Evolutionary conservation across 371 early-diverging fungal species (phyloP).

Genomic region (Mortierella sp.): DNA sequence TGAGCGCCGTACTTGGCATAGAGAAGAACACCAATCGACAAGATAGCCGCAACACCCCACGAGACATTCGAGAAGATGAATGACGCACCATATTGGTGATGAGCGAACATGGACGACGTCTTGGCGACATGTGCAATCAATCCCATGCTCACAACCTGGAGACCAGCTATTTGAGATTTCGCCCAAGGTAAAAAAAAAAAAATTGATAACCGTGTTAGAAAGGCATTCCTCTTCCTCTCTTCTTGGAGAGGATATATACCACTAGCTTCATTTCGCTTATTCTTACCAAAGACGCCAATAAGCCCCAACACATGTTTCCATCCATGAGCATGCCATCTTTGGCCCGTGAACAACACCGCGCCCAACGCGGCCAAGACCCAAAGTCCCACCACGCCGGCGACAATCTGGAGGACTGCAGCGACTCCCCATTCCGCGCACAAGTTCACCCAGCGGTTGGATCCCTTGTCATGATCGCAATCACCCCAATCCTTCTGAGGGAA

Average conservation of each 20-base stretch:
- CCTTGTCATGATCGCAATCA: conserved; percentile 50
- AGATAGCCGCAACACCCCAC: conserved; percentile 24
- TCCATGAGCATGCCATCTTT: conserved; percentile 35
- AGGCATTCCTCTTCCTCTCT: too few relatives aligned
- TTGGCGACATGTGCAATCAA: conserved; percentile 43
- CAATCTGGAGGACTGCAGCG: conserved; percentile 27
- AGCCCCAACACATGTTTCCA: conserved; percentile 52
- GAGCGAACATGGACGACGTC: conserved; percentile 41
- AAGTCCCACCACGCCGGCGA: conserved; percentile 32
- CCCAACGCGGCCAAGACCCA: conserved; percentile 38
- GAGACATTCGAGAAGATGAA: conserved; percentile 45
- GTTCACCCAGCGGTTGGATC: conserved; percentile 34
- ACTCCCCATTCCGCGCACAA: conserved; percentile 48
- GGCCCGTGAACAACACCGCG: conserved; percentile 42
- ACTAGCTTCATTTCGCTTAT: not conserved
- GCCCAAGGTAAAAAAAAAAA: not conserved
- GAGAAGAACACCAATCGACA: conserved; percentile 26
- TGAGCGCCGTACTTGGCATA: conserved; percentile 36
- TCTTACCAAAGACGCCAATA: conserved; percentile 45
- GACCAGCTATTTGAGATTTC: conserved; percentile 20
- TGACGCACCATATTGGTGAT: conserved; percentile 33
- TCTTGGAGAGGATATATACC: not conserved
- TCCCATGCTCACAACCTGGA: conserved; percentile 38
- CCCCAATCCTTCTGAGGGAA: conserved; percentile 48
- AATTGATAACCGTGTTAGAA: not conserved